Evolutionary conservation across 2,329 filamentous ascomycete genomes (phyloP).

Genomic region (Sporothrix brunneoviolacea): DNA sequence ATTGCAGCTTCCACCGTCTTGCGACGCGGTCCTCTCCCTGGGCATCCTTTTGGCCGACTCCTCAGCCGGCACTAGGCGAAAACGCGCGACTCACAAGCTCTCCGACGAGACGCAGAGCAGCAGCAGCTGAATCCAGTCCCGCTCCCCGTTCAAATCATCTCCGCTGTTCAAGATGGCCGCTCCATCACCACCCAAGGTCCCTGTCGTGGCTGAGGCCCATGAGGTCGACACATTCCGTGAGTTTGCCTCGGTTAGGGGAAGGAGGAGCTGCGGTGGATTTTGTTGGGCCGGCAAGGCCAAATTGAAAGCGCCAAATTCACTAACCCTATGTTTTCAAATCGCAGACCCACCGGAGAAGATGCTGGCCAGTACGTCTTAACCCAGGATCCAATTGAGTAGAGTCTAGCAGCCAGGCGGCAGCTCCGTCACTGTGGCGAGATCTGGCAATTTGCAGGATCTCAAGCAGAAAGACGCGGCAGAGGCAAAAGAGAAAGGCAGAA

Average conservation of each 20-base stretch:
- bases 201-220: slow-evolving; percentile 68
- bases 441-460: too few species aligned
- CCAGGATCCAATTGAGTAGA: background rate
- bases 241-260: slow-evolving; percentile 22
- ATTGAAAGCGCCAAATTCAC: slow-evolving; percentile 6
- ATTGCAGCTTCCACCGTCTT: slow-evolving; percentile 2
- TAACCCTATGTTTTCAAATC: slow-evolving; percentile 16
- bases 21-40: background rate
- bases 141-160: background rate
- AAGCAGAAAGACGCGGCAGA: too few species aligned
- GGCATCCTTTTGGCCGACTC: background rate
- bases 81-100: slow-evolving; percentile 3
- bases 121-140: background rate
- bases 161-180: slow-evolving; percentile 34
- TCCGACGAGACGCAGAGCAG: background rate
- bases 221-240: slow-evolving; percentile 67
- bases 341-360: slow-evolving; percentile 59
- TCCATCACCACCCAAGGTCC: slow-evolving; percentile 35
- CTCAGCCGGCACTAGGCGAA: slow-evolving; percentile 4
- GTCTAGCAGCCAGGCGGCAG: background rate
- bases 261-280: slow-evolving; percentile 3
- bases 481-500: too few species aligned
- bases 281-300: slow-evolving; percentile 13
- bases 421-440: too few species aligned
- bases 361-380: slow-evolving; percentile 53